Evolutionary conservation across 371 early-diverging fungal genomes (phyloP).

Genomic region (Rhizopus arrhizus): DNA sequence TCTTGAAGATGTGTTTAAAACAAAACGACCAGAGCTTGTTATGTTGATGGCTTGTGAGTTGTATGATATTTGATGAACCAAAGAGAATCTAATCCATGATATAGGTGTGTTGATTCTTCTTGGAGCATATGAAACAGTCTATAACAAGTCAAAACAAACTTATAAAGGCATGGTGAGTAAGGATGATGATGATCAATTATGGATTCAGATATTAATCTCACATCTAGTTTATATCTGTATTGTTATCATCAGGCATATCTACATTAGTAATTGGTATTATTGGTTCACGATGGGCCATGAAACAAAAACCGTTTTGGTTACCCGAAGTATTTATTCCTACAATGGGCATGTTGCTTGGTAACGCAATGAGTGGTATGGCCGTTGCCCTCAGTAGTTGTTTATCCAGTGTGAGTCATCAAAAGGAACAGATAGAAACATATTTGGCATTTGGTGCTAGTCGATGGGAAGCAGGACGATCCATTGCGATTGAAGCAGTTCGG

Average conservation of each 20-base stretch:
- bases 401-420: conserved; percentile 44
- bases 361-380: conserved; percentile 77
- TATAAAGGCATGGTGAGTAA: conserved; percentile 54
- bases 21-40: conserved; percentile 50
- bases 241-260: conserved; percentile 46
- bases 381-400: conserved; percentile 68
- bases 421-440: conserved; percentile 72
- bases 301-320: conserved; percentile 67
- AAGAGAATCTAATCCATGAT: background rate
- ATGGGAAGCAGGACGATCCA: conserved; percentile 76
- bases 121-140: conserved; percentile 58
- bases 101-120: conserved; percentile 44
- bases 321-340: conserved; percentile 81
- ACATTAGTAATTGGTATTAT: conserved; percentile 54
- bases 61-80: background rate
- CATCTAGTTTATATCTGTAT: conserved; percentile 46
- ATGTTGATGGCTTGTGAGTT: conserved; percentile 57
- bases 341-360: conserved; percentile 85
- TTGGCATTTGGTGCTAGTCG: conserved; percentile 80
- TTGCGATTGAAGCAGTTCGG: conserved; percentile 73
- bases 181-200: background rate
- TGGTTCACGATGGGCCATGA: conserved; percentile 69
- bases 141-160: conserved; percentile 50
- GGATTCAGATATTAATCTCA: background rate
- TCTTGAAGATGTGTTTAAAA: conserved; percentile 62